Percentiles rank a stretch among this genome's conserved stretches.
Conservation (phyloP, 495 filamentous ascomycete species). For the Penicillium dipodomyicola region DNA sequence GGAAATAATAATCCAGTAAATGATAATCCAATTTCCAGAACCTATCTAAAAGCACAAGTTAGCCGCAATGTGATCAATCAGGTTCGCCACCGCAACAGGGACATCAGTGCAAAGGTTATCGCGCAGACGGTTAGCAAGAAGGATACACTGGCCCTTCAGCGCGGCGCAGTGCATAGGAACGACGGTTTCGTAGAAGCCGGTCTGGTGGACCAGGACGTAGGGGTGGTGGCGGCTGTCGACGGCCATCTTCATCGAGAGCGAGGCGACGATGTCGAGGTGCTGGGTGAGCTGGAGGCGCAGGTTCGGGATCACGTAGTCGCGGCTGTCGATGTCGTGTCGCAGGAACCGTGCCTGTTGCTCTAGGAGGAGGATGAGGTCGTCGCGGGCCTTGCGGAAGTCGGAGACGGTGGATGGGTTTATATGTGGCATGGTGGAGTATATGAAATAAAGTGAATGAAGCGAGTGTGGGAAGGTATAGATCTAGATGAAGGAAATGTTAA, state of each 20-base stretch:
- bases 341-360: not conserved
- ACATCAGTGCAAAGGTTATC: slow-evolving; percentile 6
- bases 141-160: not conserved
- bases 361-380: slow-evolving; percentile 1
- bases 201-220: not conserved
- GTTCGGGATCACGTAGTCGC: not conserved
- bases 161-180: slow-evolving; percentile 6
- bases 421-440: not conserved
- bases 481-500: not conserved
- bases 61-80: not conserved
- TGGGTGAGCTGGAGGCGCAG: not conserved
- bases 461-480: not conserved
- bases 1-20: not conserved
- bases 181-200: not conserved
- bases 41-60: slow-evolving; percentile 1
- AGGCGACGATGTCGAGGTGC: not conserved
- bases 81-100: not conserved
- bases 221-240: not conserved
- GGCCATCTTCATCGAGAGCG: not conserved
- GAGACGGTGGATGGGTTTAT: not conserved
- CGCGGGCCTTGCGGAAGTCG: not conserved
- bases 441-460: not conserved
- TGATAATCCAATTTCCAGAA: too few relatives aligned
- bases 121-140: not conserved
- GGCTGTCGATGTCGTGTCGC: not conserved